Percentiles rank a stretch among this genome's conserved stretches.
These are phyloP conservation scores for Citrullus amarus DNA, from an alignment of 306 rosid species.

Conservation along the genomic window DNA sequence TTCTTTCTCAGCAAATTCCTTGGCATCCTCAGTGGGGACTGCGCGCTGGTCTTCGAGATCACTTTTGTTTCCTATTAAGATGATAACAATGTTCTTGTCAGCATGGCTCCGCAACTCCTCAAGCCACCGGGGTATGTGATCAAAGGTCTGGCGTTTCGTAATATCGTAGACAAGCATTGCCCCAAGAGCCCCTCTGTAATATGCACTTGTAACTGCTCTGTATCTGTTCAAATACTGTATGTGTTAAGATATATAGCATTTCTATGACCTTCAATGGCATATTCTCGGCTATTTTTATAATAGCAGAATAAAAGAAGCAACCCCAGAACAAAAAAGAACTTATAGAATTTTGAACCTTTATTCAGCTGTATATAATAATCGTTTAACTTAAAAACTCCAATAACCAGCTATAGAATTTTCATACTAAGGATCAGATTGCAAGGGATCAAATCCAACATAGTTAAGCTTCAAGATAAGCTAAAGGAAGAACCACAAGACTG, in stretches of 20 bases:
- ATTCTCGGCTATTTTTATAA: neutral
- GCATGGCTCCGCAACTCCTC: conserved; percentile 92
- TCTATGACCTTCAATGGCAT: neutral
- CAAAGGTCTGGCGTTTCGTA: conserved; percentile 77
- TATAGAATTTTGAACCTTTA: neutral
- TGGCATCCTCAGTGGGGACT: conserved; percentile 78
- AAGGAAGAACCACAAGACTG: neutral
- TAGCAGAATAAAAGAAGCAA: neutral
- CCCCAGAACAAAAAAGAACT: neutral
- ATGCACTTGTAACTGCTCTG: conserved; percentile 94
- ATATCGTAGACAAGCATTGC: conserved; percentile 95
- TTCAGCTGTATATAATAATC: neutral
- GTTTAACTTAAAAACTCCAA: neutral
- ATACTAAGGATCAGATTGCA: neutral
- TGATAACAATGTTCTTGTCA: conserved; percentile 89
- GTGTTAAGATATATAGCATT: neutral
- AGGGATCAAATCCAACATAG: neutral
- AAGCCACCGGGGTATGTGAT: conserved; percentile 94
- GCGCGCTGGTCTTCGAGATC: conserved; percentile 83
- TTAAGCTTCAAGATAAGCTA: neutral
- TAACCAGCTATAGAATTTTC: neutral
- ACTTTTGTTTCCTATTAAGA: conserved; percentile 75
- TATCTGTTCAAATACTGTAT: conserved; percentile 38
- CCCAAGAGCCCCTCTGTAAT: conserved; percentile 95
- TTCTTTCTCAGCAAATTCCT: conserved; percentile 87